Evolutionary conservation across 2,329 filamentous ascomycete genomes (phyloP).

Genomic region (Exophiala phaeomuriformis): DNA sequence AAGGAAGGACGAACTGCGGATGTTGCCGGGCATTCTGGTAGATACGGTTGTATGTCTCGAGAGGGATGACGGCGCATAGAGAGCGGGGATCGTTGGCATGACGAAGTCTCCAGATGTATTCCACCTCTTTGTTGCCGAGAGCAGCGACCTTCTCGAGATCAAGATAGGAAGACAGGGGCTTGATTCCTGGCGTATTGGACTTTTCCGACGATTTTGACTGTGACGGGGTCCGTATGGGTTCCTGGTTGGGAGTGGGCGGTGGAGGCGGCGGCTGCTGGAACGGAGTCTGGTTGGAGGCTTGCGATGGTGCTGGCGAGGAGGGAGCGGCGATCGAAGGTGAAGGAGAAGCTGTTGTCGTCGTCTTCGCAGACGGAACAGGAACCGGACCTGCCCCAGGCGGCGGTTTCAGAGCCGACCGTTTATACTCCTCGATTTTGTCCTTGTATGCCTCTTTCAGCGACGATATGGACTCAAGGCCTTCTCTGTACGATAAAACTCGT

Average conservation of each 20-base stretch:
- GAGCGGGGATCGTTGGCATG: constrained; percentile 66
- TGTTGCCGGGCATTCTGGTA: constrained; percentile 62
- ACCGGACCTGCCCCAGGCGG: constrained; percentile 25
- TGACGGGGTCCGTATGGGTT: constrained; percentile 31
- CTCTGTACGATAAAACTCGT: constrained; percentile 37
- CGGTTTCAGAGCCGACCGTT: constrained; percentile 50
- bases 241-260: constrained; percentile 37
- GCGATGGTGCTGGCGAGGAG: constrained; percentile 30
- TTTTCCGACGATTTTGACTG: background rate
- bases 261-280: constrained; percentile 30
- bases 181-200: constrained; percentile 43
- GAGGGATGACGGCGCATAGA: constrained; percentile 76
- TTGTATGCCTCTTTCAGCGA: constrained; percentile 71
- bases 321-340: constrained; percentile 26
- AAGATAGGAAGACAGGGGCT: constrained; percentile 61
- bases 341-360: background rate
- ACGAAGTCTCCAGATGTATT: constrained; percentile 81
- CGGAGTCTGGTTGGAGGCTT: constrained; percentile 14
- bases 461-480: constrained; percentile 55
- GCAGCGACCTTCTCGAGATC: constrained; percentile 69
- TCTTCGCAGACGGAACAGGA: constrained; percentile 22
- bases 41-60: constrained; percentile 66
- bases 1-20: constrained; percentile 84
- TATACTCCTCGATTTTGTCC: constrained; percentile 69
- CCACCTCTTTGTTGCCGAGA: constrained; percentile 74